phyloP scores from a whole-genome alignment of 2,329 filamentous ascomycete genomes.

The Ceratocystis alfenasii region DNA sequence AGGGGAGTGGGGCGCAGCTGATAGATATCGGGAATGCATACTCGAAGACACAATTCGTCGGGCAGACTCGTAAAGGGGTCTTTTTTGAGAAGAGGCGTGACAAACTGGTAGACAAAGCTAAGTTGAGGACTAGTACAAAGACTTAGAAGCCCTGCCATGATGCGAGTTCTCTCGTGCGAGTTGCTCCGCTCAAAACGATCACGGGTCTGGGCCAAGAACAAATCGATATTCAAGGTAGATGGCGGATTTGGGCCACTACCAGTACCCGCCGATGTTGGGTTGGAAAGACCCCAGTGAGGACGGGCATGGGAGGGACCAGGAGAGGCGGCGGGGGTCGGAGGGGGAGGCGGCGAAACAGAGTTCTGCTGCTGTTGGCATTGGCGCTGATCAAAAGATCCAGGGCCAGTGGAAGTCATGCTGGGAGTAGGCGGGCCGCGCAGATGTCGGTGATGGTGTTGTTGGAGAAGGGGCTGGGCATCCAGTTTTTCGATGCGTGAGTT shows the following conservation, averaged over 20 bases:
- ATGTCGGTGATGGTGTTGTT: slow-evolving; percentile 43
- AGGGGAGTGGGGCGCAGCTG: not conserved
- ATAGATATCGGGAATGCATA: slow-evolving; percentile 31
- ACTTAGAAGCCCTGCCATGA: slow-evolving; percentile 80
- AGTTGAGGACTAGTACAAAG: slow-evolving; percentile 90
- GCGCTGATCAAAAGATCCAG: slow-evolving; percentile 46
- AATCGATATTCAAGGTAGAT: slow-evolving; percentile 25
- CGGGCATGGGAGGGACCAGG: slow-evolving; percentile 50
- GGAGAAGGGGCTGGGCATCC: slow-evolving; percentile 28
- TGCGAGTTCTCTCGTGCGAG: slow-evolving; percentile 61
- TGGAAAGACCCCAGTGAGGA: slow-evolving; percentile 46
- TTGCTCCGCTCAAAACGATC: slow-evolving; percentile 69
- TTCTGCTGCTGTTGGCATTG: slow-evolving; percentile 15
- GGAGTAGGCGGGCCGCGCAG: slow-evolving; percentile 51
- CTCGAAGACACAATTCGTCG: slow-evolving; percentile 81
- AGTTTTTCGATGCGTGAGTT: slow-evolving; percentile 5
- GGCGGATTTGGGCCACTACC: slow-evolving; percentile 34
- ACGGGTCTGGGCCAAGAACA: slow-evolving; percentile 66
- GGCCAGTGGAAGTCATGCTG: slow-evolving; percentile 52
- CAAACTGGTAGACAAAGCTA: slow-evolving; percentile 92
- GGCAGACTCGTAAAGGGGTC: slow-evolving; percentile 88
- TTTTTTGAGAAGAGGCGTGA: slow-evolving; percentile 86
- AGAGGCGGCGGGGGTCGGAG: slow-evolving; percentile 53
- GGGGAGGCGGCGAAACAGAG: slow-evolving; percentile 50
- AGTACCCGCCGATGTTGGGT: slow-evolving; percentile 29